phyloP scores from a whole-genome alignment of 2,329 filamentous ascomycete species.

The Talaromyces verruculosus region DNA sequence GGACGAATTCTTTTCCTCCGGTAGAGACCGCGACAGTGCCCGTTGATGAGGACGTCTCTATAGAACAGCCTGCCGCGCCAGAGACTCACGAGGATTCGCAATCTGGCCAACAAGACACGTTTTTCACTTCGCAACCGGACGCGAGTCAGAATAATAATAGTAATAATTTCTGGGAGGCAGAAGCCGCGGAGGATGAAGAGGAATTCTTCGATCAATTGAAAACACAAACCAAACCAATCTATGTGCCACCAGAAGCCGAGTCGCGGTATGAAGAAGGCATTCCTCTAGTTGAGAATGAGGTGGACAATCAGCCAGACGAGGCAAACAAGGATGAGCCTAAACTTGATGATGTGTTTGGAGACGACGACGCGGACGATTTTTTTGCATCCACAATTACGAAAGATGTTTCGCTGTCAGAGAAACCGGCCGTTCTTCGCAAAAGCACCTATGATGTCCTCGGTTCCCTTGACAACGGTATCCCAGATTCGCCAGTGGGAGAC shows the following conservation, averaged over 20 bases:
- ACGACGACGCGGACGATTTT: slow-evolving; percentile 41
- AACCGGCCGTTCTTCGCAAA: slow-evolving; percentile 59
- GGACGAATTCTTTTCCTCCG: slow-evolving; percentile 25
- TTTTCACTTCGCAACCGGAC: slow-evolving; percentile 21
- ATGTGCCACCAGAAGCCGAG: slow-evolving; percentile 46
- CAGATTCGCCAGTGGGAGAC: slow-evolving; percentile 32
- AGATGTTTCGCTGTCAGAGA: slow-evolving; percentile 21
- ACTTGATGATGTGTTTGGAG: slow-evolving; percentile 40
- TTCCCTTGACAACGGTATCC: slow-evolving; percentile 42
- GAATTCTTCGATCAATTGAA: slow-evolving; percentile 63
- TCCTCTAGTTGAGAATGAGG: slow-evolving; percentile 55
- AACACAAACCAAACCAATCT: slow-evolving; percentile 42
- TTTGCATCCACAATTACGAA: slow-evolving; percentile 33
- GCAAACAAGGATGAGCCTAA: slow-evolving; percentile 30
- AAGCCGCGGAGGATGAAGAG: slow-evolving; percentile 52
- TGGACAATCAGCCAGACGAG: slow-evolving; percentile 24
- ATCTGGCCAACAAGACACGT: background rate
- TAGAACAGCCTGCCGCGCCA: background rate
- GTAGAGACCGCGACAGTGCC: slow-evolving; percentile 1
- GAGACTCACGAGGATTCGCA: background rate
- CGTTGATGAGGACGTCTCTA: background rate
- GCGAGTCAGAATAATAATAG: slow-evolving; percentile 22
- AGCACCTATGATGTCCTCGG: slow-evolving; percentile 67
- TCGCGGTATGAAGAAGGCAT: slow-evolving; percentile 69
- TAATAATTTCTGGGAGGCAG: slow-evolving; percentile 46